Percentiles rank a stretch among this genome's conserved stretches.
Evolutionary conservation across 768 basidiomycete species (phyloP).

Genomic region (Peribolospora kevripleyi): DNA sequence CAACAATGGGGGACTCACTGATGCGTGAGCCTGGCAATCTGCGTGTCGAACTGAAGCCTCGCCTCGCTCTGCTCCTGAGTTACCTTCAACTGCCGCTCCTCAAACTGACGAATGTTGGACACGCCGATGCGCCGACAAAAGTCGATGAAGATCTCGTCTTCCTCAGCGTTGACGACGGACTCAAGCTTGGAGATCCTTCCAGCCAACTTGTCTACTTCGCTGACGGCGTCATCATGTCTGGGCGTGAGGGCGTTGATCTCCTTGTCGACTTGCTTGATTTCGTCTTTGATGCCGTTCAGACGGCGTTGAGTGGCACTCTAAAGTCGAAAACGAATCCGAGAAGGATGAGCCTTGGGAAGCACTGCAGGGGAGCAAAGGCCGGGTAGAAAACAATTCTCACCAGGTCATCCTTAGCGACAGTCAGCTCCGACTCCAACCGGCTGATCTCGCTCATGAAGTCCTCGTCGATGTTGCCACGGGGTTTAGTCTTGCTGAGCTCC

Average conservation of each 20-base stretch:
- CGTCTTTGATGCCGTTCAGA: conserved; percentile 52
- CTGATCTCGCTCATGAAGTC: conserved; percentile 37
- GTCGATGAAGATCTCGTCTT: conserved; percentile 46
- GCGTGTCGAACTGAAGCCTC: conserved; percentile 54
- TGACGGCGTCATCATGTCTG: conserved; percentile 27
- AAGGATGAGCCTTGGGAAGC: neutral
- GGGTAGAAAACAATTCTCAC: conserved; percentile 24
- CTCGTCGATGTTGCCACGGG: conserved; percentile 63
- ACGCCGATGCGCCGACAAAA: conserved; percentile 68
- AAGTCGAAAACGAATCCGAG: neutral
- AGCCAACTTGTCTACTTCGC: conserved; percentile 30
- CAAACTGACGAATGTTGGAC: conserved; percentile 67
- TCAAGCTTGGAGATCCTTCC: conserved; percentile 33
- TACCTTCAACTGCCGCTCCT: conserved; percentile 66
- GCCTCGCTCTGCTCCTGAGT: conserved; percentile 74
- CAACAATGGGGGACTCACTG: conserved; percentile 31
- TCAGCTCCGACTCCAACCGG: conserved; percentile 50
- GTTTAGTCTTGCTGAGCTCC: conserved; percentile 62
- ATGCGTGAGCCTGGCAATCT: conserved; percentile 61
- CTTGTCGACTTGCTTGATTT: conserved; percentile 31
- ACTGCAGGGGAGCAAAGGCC: neutral
- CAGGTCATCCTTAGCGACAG: conserved; percentile 56
- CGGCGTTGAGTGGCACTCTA: conserved; percentile 55
- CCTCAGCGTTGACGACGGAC: conserved; percentile 42
- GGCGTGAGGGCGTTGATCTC: neutral